Percentiles rank a stretch among this genome's conserved stretches.
Conservation (phyloP, 2,329 filamentous ascomycete genomes). For the Cytospora piceae region DNA sequence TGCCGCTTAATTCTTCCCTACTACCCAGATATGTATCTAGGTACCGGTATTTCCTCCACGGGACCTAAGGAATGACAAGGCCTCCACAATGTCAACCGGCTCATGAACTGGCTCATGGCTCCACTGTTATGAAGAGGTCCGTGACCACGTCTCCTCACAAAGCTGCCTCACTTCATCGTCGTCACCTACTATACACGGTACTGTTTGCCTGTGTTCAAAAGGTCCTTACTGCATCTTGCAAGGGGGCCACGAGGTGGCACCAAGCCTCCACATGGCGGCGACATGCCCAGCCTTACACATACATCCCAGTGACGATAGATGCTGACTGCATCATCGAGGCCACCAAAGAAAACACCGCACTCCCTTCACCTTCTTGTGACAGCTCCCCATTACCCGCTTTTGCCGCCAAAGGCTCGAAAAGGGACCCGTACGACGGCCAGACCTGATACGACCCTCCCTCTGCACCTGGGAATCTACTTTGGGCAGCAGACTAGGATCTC, state of each 20-base stretch:
- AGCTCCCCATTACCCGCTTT: neutral
- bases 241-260: constrained; percentile 23
- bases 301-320: neutral
- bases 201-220: neutral
- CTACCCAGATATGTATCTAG: neutral
- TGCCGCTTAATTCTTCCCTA: neutral
- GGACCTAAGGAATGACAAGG: neutral
- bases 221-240: constrained; percentile 5
- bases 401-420: neutral
- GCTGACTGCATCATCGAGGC: constrained; percentile 6
- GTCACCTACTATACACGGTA: neutral
- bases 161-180: neutral
- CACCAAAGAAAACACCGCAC: neutral
- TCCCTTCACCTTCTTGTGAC: neutral
- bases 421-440: neutral
- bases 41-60: neutral
- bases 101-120: neutral
- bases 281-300: constrained; percentile 7
- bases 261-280: constrained; percentile 2
- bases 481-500: neutral
- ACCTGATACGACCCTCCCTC: neutral
- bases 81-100: neutral
- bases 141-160: neutral
- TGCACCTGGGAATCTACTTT: neutral
- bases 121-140: neutral